phyloP scores from a whole-genome alignment of 768 basidiomycete genomes.

The Tricholoma flavovirens region DNA sequence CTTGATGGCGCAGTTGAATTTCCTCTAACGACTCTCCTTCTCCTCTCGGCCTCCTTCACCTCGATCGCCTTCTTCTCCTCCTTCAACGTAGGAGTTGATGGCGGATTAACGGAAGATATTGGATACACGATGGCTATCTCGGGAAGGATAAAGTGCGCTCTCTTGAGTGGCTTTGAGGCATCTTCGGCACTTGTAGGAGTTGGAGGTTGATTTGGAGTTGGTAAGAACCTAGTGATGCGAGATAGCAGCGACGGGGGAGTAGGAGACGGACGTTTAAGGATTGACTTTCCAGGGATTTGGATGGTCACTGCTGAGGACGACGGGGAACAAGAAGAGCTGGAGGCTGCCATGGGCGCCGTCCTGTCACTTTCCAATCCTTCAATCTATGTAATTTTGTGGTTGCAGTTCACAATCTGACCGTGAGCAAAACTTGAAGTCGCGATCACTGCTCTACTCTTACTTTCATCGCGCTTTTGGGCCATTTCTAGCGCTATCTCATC shows the following conservation, averaged over 20 bases:
- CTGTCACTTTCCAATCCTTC: background rate
- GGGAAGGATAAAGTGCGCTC: conserved; percentile 89
- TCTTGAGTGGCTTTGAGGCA: conserved; percentile 61
- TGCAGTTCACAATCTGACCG: background rate
- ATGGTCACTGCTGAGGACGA: conserved; percentile 81
- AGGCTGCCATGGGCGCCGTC: conserved; percentile 19
- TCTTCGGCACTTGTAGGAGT: conserved; percentile 24
- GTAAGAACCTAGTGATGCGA: conserved; percentile 69
- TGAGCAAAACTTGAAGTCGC: background rate
- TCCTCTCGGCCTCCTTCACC: conserved; percentile 64
- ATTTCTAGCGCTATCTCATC: too few species aligned
- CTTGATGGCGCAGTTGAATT: conserved; percentile 26
- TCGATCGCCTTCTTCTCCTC: conserved; percentile 82
- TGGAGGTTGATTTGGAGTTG: conserved; percentile 39
- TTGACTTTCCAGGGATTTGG: conserved; percentile 73
- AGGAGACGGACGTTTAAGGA: conserved; percentile 72
- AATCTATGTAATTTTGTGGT: background rate
- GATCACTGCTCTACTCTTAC: too few species aligned
- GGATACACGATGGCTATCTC: conserved; percentile 86
- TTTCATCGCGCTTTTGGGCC: too few species aligned
- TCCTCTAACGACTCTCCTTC: conserved; percentile 59
- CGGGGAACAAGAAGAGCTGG: conserved; percentile 52
- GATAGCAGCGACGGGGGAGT: conserved; percentile 65
- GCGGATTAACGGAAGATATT: conserved; percentile 79
- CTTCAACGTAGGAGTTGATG: conserved; percentile 69